Evolutionary conservation across 2,329 filamentous ascomycete species (phyloP), one percentile per base, ranked within the genome.

Genomic region (Helotiales sp.): DNA sequence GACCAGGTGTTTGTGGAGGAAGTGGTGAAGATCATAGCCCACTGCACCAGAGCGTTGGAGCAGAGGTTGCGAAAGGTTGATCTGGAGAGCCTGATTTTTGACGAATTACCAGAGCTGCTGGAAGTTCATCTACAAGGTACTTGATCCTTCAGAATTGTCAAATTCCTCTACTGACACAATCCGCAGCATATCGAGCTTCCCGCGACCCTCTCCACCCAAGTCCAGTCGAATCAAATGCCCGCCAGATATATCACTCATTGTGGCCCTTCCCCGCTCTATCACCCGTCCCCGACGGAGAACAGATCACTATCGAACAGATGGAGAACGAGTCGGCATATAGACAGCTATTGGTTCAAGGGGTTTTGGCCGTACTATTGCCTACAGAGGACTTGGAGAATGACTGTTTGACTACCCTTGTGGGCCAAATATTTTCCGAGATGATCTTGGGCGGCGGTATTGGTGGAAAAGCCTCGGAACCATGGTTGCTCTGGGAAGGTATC

Each of bases 371-470:
- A 61, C 85, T 99, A 17, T 85, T 99, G 22, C 96, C 96, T 10
- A 96, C 93, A 17, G 95, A 98, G 75, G 95, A 98, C 78, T 83
- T 98, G 45, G 89, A 95, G 75, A 98, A 97, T 78, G 88, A 88
- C 63, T 97, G 93, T 78, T 83, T 98, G 74, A 91, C 92, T 65
- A 86, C 92, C 40, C 83, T 99, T 69, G 91, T 97, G 69, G 89
- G 89, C 63, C 93, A 97, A 79, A 91, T 98, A 71, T 85, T 98
- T 69, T 92, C 93, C 6, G 93, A 97, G 79, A 89, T 97, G 77
- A 92, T 98, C 69, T 84, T 99, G 71, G 93, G 93, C 69, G 93
- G 93, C 73, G 86, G 91, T 66, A 84, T 97, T 74, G 89, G 89
- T 74, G 91, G 90, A 75, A 96, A 91, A 78, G 85, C 91, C 47